Evolutionary conservation across 176 grass and related monocot genomes (phyloP), one percentile per base, ranked within the genome.

Genomic region (Oryza glaberrima): DNA sequence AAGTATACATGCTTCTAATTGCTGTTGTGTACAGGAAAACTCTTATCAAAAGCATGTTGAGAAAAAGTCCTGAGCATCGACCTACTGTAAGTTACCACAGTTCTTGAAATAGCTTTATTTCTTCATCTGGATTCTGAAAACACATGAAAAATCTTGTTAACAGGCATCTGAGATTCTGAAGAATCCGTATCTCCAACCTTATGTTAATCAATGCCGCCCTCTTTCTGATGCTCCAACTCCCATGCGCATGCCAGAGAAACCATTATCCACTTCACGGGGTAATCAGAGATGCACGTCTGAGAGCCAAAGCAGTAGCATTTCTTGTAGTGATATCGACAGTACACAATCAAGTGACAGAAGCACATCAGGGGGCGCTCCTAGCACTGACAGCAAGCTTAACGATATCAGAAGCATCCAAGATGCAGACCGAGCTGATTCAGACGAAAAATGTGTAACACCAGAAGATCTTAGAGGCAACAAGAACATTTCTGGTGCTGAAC

Each of bases 31-130:
- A 73, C 83, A 99, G 97, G 83, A 99, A 99, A 92, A 72, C 83
- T 43, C 86, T 99, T 65, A 92, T 99, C 72, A 99, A 96, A 91
- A 94, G 88, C 78, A 99, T 99, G 94, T 75, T 99, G 71, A 92
- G 97, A 84, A 99, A 99, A 88, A 99, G 83, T 90, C 97, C 97
- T 65, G 97, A 99, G 68, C 94, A 99, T 90, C 86, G 97, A 34
- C 94, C 97, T 49, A 99, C 81, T 79, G 97, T 99, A 94, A 92
- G 89, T 73, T 83, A 83, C 54, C 84, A 64, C 73, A 74, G 48
- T 68, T n/a, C 61, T 75, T 28, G 73, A 69, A 79, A 70, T 83
- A 54, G 12, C 47, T 84, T 49, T 28, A 19, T 81, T 14, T 72
- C 44, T 87, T 65, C 67, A 69, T 69, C 46, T 69, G 14, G 20